Percentiles rank a stretch among this genome's conserved stretches.
Evolutionary conservation across 2,329 filamentous ascomycete species (phyloP).

Genomic region (Cytospora paraplurivora): DNA sequence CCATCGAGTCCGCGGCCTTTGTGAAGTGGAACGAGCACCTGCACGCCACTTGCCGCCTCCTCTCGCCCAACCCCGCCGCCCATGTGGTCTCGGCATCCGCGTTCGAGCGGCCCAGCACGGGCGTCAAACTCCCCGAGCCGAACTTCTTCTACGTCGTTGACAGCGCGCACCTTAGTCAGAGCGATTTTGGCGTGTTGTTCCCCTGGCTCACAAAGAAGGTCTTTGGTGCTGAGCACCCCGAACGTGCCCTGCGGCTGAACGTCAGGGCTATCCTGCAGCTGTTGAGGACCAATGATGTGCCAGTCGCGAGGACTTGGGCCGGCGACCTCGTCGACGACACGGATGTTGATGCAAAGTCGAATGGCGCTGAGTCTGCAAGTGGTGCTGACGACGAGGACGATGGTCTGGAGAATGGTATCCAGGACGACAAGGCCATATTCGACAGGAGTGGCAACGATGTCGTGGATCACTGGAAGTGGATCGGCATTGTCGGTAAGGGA

Average conservation of each 20-base stretch:
- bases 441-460: conserved; percentile 40
- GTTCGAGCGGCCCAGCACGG: conserved; percentile 46
- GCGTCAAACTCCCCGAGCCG: conserved; percentile 51
- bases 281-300: conserved; percentile 52
- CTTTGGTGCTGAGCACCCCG: conserved; percentile 59
- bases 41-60: conserved; percentile 64
- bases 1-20: conserved; percentile 76
- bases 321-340: conserved; percentile 54
- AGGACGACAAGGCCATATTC: conserved; percentile 55
- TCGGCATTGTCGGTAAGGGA: conserved; percentile 55
- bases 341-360: conserved; percentile 41
- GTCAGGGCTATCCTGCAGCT: conserved; percentile 60
- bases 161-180: conserved; percentile 81
- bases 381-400: conserved; percentile 29
- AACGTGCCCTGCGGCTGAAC: conserved; percentile 61
- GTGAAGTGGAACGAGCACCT: conserved; percentile 77
- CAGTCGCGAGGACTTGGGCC: conserved; percentile 52
- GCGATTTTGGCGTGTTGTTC: conserved; percentile 82
- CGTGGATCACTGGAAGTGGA: conserved; percentile 55
- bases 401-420: conserved; percentile 41
- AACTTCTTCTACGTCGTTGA: conserved; percentile 73
- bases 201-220: conserved; percentile 66
- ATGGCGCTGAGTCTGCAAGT: conserved; percentile 19
- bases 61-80: conserved; percentile 59
- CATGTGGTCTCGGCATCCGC: conserved; percentile 44